Evolutionary conservation across 192 early-diverging fungal species (phyloP).

Genomic region (Geosiphon pyriformis): DNA sequence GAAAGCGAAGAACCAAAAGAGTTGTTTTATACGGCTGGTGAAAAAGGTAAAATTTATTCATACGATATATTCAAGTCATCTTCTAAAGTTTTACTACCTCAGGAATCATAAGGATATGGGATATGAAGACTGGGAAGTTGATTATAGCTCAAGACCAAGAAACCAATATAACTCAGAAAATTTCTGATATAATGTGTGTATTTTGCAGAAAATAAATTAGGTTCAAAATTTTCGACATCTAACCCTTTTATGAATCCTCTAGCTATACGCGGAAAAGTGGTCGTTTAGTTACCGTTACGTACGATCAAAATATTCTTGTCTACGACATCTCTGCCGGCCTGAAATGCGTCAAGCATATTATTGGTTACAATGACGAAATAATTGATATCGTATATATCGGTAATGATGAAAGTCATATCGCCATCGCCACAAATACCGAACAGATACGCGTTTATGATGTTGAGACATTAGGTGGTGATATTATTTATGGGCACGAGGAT

Average conservation of each 20-base stretch:
- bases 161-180: slow-evolving; percentile 69
- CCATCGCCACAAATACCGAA: slow-evolving; percentile 90
- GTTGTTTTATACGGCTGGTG: slow-evolving; percentile 83
- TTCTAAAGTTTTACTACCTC: too few species aligned
- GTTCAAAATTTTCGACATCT: neutral
- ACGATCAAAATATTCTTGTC: slow-evolving; percentile 88
- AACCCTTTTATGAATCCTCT: neutral
- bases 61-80: too few species aligned
- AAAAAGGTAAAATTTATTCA: slow-evolving; percentile 51
- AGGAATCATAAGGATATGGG: slow-evolving; percentile 79
- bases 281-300: slow-evolving; percentile 69
- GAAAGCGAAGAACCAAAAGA: slow-evolving; percentile 36
- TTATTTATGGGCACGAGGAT: slow-evolving; percentile 85
- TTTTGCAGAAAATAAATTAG: neutral
- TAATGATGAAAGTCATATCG: slow-evolving; percentile 62
- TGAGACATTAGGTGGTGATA: slow-evolving; percentile 69
- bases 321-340: slow-evolving; percentile 53
- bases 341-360: slow-evolving; percentile 72
- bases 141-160: slow-evolving; percentile 64
- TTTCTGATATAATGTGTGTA: slow-evolving; percentile 66
- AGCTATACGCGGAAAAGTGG: slow-evolving; percentile 26
- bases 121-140: slow-evolving; percentile 65
- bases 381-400: slow-evolving; percentile 83
- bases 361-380: slow-evolving; percentile 96
- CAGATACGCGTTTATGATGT: slow-evolving; percentile 86